Evolutionary conservation across 208 protist genomes (phyloP).

Genomic region (Crithidia bombi): DNA sequence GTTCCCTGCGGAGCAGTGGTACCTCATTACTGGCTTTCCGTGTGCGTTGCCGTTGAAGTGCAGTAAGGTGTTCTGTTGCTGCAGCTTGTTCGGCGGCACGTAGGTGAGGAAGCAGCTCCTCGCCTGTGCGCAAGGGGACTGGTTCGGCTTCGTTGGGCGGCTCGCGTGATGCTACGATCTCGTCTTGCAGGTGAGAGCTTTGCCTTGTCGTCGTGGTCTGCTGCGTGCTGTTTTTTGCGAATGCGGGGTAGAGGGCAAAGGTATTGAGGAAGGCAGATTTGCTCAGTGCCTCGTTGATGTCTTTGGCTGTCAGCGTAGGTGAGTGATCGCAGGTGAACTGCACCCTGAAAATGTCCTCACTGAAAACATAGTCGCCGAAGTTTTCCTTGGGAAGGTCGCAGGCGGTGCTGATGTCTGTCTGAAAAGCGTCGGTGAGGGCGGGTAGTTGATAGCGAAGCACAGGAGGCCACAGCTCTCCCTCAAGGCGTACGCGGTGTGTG

Average conservation of each 20-base stretch:
- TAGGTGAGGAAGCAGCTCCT: not conserved
- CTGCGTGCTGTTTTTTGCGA: conserved; percentile 1
- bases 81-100: not conserved
- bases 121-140: not conserved
- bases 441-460: conserved; percentile 35
- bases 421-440: conserved; percentile 39
- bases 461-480: conserved; percentile 35
- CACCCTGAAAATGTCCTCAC: conserved; percentile 24
- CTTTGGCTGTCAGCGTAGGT: not conserved
- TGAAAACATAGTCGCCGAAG: conserved; percentile 36
- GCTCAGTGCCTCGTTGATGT: conserved; percentile 22
- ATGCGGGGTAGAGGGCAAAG: conserved; percentile 31
- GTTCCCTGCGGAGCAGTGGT: not conserved
- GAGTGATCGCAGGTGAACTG: conserved; percentile 33
- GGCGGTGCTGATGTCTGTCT: conserved; percentile 33
- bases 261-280: conserved; percentile 22
- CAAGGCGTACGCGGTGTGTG: conserved; percentile 37
- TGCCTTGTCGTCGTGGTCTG: not conserved
- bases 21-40: not conserved
- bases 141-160: not conserved
- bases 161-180: not conserved
- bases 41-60: not conserved
- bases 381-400: conserved; percentile 12
- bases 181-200: not conserved
- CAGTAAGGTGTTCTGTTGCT: not conserved